Evolutionary conservation across 2,329 filamentous ascomycete genomes (phyloP).

Genomic region (Dichotomopilus funicola): DNA sequence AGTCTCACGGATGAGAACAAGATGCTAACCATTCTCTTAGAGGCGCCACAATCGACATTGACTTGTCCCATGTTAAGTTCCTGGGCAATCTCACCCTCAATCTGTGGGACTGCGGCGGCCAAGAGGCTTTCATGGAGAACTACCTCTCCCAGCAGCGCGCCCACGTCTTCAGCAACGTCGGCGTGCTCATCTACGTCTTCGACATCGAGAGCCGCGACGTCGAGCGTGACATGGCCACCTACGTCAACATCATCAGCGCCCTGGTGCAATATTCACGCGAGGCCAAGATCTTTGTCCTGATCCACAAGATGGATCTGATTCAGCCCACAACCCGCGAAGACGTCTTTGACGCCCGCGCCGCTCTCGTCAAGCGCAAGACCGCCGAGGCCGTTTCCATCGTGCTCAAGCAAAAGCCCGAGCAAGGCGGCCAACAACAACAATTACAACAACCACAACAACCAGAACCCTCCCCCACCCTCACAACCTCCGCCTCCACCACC

Average conservation of each 20-base stretch:
- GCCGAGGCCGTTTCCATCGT: slow-evolving; percentile 43
- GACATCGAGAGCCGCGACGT: slow-evolving; percentile 96
- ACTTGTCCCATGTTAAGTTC: slow-evolving; percentile 97
- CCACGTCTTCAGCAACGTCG: slow-evolving; percentile 94
- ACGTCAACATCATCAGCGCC: slow-evolving; percentile 82
- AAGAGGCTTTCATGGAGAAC: slow-evolving; percentile 98
- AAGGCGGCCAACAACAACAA: slow-evolving; percentile 6
- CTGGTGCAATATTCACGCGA: slow-evolving; percentile 74
- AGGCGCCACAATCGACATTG: slow-evolving; percentile 95
- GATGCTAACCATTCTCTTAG: slow-evolving; percentile 27
- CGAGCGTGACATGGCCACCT: slow-evolving; percentile 85
- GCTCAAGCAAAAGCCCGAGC: slow-evolving; percentile 25
- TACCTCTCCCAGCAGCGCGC: slow-evolving; percentile 92
- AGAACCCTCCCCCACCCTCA: not conserved
- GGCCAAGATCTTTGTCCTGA: slow-evolving; percentile 85
- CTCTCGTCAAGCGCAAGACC: slow-evolving; percentile 69
- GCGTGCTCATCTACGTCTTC: slow-evolving; percentile 97
- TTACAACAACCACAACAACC: not conserved
- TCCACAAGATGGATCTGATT: slow-evolving; percentile 99
- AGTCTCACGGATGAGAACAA: not conserved
- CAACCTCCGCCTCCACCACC: slow-evolving; percentile 16
- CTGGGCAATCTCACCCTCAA: slow-evolving; percentile 96
- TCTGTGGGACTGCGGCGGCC: slow-evolving; percentile 97
- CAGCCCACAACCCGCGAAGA: slow-evolving; percentile 69
- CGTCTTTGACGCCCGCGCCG: slow-evolving; percentile 78